Evolutionary conservation across 192 early-diverging fungal genomes (phyloP), one percentile per base, ranked within the genome.

Genomic region (Rhizophagus clarus): DNA sequence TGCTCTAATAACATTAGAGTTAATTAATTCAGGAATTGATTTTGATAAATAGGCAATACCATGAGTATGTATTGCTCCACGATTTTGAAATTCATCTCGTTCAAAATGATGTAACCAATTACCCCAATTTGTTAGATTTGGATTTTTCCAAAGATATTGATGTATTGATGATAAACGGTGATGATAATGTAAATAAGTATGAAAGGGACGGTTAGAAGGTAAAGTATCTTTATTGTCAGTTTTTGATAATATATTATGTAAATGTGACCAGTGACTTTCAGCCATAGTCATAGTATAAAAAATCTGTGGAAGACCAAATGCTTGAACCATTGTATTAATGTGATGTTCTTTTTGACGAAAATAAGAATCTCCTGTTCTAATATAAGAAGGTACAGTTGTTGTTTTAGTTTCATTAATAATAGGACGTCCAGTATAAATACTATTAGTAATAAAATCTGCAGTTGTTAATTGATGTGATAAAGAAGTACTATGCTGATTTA

Each of bases 31-130:
- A 24, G 37, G 4, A 31, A 72, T 47, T 72, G 20, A 22, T 26
- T 20, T 26, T 4, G 37, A 14, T 2, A 31, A 22, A 20, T 17
- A 72, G 7, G 47, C 24, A 49, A 72, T 12, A 26, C 37, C 26
- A 72, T 72, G 42, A 14, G 28, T 49, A 47, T 72, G 71, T 51
- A 47, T 51, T 45, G 71, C 14, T 45, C 71, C 42, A 72, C 22
- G 40, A n/a, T 72, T 72, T 45, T 72, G 71, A 72, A 72, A 72
- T 28, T 72, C 71, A 72, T 49, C 47, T 26, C 22, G 71, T 40
- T 72, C 71, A 72, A 72, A 72, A 47, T 49, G 29, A n/a, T 72
- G 37, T 15, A 42, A 45, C 22, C 37, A 49, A 26, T 42, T 49
- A 12, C 24, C n/a, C 71, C n/a, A 72, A 22, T 26, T 7, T 45